Evolutionary conservation across 345 rosid genomes (phyloP), one percentile per base, ranked within the genome.

Genomic region (Salix viminalis): DNA sequence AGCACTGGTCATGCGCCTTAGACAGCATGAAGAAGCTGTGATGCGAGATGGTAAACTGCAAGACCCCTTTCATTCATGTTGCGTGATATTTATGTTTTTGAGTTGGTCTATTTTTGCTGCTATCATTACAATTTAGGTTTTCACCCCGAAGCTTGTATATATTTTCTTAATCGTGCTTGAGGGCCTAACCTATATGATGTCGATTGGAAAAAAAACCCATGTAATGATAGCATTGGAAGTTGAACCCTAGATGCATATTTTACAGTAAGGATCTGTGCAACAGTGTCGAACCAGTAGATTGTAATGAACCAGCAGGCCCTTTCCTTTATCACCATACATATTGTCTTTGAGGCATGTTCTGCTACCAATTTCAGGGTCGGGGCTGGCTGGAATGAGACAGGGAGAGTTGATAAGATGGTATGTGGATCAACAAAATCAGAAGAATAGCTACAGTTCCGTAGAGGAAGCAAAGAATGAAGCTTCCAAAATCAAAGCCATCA

Each of bases 1-100:
- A 72, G 97, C 97, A 36, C 87, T 93, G 67, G 89, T 93, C 75
- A 88, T 92, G 89, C 85, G 91, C 67, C 94, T 96, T 77, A 84
- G 98, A 84, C 92, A 96, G 83, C 98, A 91, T 37, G 99, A 96
- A 84, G 98, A 92, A 81, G 77, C 92, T 74, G 86, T 89, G 15
- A 32, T 68, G 67, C 90, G 82, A 75, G 94, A 91, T 79, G 92
- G 97, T 92, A 88, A 85, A 77, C n/a, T 42, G 54, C 75, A 58
- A 11, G 26, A 44, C 21, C 62, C 46, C 16, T 69, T 75, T 52
- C n/a, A 19, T 26, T 24, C 36, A 46, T 34, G 7, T 1, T n/a
- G 8, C 16, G 10, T 21, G 13, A 21, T 28, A 28, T 24, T 32
- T 37, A 34, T 14, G 28, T 15, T 23, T 26, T 15, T 15, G 2